A percentile compares a stretch with the other conserved stretches of the same genome.
Evolutionary conservation across 2,329 filamentous ascomycete species (phyloP).

Genomic region (Diplodia intermedia): DNA sequence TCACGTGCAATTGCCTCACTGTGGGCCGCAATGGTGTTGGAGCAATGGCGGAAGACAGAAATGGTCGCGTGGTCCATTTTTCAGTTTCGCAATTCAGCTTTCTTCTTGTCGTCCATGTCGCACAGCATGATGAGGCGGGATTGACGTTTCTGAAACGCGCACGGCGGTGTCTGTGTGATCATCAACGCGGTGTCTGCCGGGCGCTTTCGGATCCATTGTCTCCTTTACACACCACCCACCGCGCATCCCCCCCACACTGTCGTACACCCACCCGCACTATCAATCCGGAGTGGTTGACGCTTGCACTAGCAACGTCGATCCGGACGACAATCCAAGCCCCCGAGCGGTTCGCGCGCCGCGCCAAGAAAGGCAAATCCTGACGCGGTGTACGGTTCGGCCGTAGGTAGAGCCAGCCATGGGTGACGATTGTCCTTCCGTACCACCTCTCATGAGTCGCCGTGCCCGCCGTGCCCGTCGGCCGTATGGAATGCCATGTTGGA

Average conservation of each 20-base stretch:
- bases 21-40: constrained; percentile 17
- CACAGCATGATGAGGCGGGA: constrained; percentile 12
- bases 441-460: not conserved
- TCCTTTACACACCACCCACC: not conserved
- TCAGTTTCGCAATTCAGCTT: not conserved
- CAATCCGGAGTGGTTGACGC: not conserved
- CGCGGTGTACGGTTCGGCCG: not conserved
- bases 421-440: too few relatives aligned
- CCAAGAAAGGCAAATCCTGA: not conserved
- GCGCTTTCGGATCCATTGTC: not conserved
- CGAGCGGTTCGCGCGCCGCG: not conserved
- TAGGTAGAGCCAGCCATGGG: not conserved
- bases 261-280: not conserved
- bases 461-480: not conserved
- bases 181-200: too few relatives aligned
- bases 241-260: not conserved
- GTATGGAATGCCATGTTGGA: constrained; percentile 4
- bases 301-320: not conserved
- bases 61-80: constrained; percentile 11
- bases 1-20: constrained; percentile 30
- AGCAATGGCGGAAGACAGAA: not conserved
- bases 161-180: not conserved
- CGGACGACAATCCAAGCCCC: not conserved
- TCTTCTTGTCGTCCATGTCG: not conserved
- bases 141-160: not conserved